phyloP scores from a whole-genome alignment of 768 basidiomycete genomes.

The Phlebiopsis flavidoalba region DNA sequence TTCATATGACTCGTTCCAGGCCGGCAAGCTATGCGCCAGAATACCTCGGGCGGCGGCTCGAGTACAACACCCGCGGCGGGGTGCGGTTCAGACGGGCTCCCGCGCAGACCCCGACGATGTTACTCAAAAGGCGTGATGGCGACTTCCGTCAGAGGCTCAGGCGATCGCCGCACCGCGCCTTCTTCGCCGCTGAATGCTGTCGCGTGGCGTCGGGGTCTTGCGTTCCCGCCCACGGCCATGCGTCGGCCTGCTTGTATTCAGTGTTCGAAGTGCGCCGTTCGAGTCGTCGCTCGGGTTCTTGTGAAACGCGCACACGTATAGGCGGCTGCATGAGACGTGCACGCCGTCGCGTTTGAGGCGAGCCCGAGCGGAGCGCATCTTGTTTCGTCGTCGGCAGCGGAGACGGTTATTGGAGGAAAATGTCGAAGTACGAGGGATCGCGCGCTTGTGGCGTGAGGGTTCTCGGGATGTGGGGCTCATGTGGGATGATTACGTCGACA shows the following conservation, averaged over 20 bases:
- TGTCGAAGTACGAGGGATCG: constrained; percentile 7
- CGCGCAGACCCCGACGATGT: neutral
- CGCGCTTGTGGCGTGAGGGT: neutral
- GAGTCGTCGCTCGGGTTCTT: constrained; percentile 2
- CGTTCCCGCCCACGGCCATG: constrained; percentile 13
- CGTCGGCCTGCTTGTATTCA: constrained; percentile 16
- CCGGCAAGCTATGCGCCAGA: neutral
- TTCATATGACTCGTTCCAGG: neutral
- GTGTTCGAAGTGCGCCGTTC: constrained; percentile 13
- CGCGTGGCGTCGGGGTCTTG: too few species aligned
- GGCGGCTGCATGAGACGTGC: constrained; percentile 22
- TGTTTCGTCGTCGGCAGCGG: constrained; percentile 6
- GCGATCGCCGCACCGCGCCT: neutral
- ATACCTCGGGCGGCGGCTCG: constrained; percentile 6
- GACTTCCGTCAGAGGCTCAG: constrained; percentile 4
- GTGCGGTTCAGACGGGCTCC: neutral
- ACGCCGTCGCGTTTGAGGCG: constrained; percentile 14
- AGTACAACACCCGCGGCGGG: neutral
- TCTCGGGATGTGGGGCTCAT: neutral
- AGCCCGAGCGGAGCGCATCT: constrained; percentile 8
- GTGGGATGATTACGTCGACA: neutral
- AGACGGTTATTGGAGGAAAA: constrained; percentile 16
- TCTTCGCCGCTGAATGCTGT: neutral
- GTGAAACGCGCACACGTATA: constrained; percentile 2
- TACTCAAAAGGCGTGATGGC: too few species aligned